Base-by-base conservation (phyloP, 73 alveolate genomes). In the Uronychia binucleata region DNA sequence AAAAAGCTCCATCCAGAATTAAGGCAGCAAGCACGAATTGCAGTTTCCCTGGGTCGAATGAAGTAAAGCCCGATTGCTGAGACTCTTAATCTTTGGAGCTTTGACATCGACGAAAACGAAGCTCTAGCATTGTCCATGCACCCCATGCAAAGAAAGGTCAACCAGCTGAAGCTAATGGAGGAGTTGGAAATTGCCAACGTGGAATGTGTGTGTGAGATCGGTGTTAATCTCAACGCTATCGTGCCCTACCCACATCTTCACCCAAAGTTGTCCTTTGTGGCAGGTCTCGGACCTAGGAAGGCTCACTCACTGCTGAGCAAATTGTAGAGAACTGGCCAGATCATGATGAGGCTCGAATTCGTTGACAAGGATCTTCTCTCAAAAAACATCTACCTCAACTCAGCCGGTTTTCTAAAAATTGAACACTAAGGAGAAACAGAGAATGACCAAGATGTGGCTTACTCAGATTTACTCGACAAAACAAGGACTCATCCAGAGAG, bases 241-340 rank as follows among this genome's bases (percentile, higher is more conserved):
- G 74, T 88, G 32, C 95, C 94, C 75, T 94, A 88, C 75, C 75
- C 86, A 25, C 99, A 96, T 91, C 81, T 92, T 78, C 93, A 94
- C 75, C 82, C 82, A 67, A 86, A 89, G 34, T 86, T 96, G 35
- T 58, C 84, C 81, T 96, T 94, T 78, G 59, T 96, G 29, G 57
- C 96, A 35, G 97, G 98, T 26, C 93, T 96, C 30, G 99, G 99
- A 0, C 99, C 98, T 27, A 85, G 94, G 46, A 96, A 94, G 85
- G 97, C 99, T 1, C 83, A 94, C 60, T 77, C 79, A 67, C 80
- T 94, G 77, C 89, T 96, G 33, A 46, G n/a, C 67, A 46, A 46
- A 46, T 19, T 46, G 5, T 19, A 46, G 19, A 46, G 67, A 46
- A 11, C 67, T 5, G 67, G 67, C 5, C 19, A 46, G 19, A 46